Conservation (phyloP, 306 rosid genomes). For the Psophocarpus tetragonolobus region DNA sequence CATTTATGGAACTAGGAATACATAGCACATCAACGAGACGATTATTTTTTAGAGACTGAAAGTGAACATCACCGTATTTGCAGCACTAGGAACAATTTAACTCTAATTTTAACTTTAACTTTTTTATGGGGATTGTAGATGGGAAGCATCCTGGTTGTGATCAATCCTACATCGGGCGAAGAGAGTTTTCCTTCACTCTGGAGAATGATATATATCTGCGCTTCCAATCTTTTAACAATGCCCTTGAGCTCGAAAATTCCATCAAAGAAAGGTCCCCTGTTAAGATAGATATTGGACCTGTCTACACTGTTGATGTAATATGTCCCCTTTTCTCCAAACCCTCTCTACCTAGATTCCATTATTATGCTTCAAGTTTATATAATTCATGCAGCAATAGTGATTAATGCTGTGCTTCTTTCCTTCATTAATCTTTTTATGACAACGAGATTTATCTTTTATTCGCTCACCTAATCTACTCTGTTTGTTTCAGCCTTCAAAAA, state of each 20-base stretch:
- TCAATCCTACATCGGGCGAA: conserved; percentile 66
- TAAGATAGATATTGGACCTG: conserved; percentile 88
- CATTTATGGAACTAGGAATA: neutral
- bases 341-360: neutral
- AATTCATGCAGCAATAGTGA: neutral
- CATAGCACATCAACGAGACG: too few relatives aligned
- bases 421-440: neutral
- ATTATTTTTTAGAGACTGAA: too few relatives aligned
- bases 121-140: conserved; percentile 51
- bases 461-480: neutral
- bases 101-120: neutral
- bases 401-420: neutral
- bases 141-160: conserved; percentile 95
- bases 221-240: conserved; percentile 68
- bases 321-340: neutral
- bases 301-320: conserved; percentile 78
- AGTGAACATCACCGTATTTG: neutral
- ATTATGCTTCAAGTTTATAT: neutral
- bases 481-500: conserved; percentile 78
- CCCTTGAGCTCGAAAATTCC: conserved; percentile 64
- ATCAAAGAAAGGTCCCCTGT: conserved; percentile 74
- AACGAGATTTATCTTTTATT: neutral
- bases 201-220: conserved; percentile 76
- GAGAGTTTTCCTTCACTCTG: conserved; percentile 82
- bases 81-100: neutral